Percentiles rank a stretch among this genome's conserved stretches.
phyloP scores from a whole-genome alignment of 1,139 yeast genomes.

The Geotrichum macrosporum region DNA sequence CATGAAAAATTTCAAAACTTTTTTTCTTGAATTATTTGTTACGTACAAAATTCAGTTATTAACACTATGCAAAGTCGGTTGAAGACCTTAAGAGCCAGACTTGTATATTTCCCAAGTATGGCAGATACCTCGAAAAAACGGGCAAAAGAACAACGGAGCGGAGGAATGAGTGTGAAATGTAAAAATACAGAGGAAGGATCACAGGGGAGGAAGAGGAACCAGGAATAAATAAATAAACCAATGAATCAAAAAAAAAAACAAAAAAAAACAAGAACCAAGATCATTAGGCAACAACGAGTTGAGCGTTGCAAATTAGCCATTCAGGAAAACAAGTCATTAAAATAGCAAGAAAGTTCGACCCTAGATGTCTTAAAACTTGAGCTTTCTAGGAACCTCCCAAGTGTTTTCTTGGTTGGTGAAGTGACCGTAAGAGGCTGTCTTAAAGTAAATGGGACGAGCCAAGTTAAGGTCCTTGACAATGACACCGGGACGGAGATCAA shows the following conservation, averaged over 20 bases:
- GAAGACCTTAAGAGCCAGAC: conserved; percentile 22
- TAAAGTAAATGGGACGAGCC: conserved; percentile 98
- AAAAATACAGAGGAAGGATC: background rate
- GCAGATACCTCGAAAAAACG: conserved; percentile 12
- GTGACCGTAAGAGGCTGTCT: conserved; percentile 99
- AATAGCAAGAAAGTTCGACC: conserved; percentile 3
- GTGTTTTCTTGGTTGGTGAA: conserved; percentile 98
- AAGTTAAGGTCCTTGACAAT: conserved; percentile 93
- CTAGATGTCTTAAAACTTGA: conserved; percentile 52
- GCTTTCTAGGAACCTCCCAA: conserved; percentile 97
- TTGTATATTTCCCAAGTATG: conserved; percentile 20
- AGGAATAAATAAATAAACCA: conserved; percentile 18
- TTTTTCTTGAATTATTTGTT: no score
- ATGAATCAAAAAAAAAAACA: conserved; percentile 2
- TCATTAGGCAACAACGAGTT: conserved; percentile 22
- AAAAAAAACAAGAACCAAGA: conserved; percentile 11
- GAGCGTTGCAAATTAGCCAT: conserved; percentile 21
- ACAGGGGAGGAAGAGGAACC: conserved; percentile 7
- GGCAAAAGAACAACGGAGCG: conserved; percentile 1
- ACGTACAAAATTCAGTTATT: no score
- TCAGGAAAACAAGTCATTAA: conserved; percentile 19
- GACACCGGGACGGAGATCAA: conserved; percentile 99
- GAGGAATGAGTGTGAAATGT: background rate
- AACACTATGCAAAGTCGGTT: conserved; percentile 21
- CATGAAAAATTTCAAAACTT: no score